Percentiles rank a stretch among this genome's conserved stretches.
phyloP scores from a whole-genome alignment of 2,329 filamentous ascomycete genomes.

The Cadophora sp. region DNA sequence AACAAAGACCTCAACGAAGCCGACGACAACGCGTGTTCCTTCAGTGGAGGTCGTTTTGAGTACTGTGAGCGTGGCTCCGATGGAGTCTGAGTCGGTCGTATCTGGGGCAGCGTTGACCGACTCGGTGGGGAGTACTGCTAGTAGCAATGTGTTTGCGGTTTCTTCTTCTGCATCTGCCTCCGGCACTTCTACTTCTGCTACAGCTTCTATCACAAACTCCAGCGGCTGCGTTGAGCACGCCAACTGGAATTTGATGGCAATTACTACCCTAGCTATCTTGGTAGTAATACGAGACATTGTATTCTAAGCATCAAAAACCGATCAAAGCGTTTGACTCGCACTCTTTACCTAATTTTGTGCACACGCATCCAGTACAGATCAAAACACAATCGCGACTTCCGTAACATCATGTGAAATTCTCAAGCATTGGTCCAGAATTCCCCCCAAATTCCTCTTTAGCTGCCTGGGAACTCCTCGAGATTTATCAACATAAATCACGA shows the following conservation, averaged over 20 bases:
- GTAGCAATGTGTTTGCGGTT: neutral
- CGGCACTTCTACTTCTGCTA: neutral
- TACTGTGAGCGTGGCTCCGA: neutral
- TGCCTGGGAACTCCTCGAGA: too few relatives aligned
- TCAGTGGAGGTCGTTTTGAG: neutral
- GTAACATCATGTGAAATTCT: too few relatives aligned
- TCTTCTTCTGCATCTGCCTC: neutral
- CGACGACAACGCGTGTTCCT: neutral
- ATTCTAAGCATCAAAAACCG: neutral
- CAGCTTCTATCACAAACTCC: neutral
- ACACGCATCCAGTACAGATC: neutral
- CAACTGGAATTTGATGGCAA: neutral
- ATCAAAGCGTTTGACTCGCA: neutral
- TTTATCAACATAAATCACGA: neutral
- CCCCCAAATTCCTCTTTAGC: too few relatives aligned
- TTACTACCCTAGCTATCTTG: neutral
- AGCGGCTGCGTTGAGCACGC: neutral
- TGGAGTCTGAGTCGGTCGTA: neutral
- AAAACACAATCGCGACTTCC: slow-evolving; percentile 3
- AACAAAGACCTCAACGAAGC: too few relatives aligned
- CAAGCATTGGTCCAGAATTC: too few relatives aligned
- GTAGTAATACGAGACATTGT: neutral
- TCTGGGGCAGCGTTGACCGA: neutral
- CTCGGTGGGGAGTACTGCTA: neutral
- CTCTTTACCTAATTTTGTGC: neutral